A percentile compares a stretch with the other conserved stretches of the same genome.
Evolutionary conservation across 768 basidiomycete species (phyloP).

Genomic region (Mycena sanguinolenta): DNA sequence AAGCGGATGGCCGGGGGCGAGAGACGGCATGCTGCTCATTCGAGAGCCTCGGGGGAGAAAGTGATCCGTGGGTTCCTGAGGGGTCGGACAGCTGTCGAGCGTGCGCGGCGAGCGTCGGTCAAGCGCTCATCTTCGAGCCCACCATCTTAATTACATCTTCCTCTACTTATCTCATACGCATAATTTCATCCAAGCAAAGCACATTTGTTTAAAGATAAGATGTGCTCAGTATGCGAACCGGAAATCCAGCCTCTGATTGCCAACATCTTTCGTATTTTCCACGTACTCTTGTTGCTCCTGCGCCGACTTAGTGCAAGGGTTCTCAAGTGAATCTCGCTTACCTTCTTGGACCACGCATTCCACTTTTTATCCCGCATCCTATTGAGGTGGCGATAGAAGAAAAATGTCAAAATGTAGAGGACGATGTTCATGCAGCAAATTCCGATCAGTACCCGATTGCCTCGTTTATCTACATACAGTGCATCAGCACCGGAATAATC

Average conservation of each 20-base stretch:
- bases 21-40: conserved; percentile 55
- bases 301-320: neutral
- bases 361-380: conserved; percentile 67
- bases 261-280: conserved; percentile 68
- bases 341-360: conserved; percentile 68
- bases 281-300: conserved; percentile 73
- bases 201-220: conserved; percentile 49
- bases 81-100: conserved; percentile 23
- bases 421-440: conserved; percentile 65
- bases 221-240: conserved; percentile 64
- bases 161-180: neutral
- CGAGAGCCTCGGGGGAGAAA: conserved; percentile 44
- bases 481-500: no score
- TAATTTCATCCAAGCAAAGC: conserved; percentile 58
- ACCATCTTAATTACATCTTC: neutral
- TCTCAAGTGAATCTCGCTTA: conserved; percentile 39
- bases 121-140: conserved; percentile 1
- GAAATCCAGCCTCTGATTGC: conserved; percentile 73
- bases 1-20: conserved; percentile 64
- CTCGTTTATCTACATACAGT: conserved; percentile 60
- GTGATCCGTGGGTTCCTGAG: conserved; percentile 21
- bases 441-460: conserved; percentile 69
- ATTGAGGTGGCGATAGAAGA: conserved; percentile 69
- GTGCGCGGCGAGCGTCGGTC: conserved; percentile 7
- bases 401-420: conserved; percentile 68